Conservation (phyloP, 2,329 filamentous ascomycete genomes). For the Emydomyces testavorans region DNA sequence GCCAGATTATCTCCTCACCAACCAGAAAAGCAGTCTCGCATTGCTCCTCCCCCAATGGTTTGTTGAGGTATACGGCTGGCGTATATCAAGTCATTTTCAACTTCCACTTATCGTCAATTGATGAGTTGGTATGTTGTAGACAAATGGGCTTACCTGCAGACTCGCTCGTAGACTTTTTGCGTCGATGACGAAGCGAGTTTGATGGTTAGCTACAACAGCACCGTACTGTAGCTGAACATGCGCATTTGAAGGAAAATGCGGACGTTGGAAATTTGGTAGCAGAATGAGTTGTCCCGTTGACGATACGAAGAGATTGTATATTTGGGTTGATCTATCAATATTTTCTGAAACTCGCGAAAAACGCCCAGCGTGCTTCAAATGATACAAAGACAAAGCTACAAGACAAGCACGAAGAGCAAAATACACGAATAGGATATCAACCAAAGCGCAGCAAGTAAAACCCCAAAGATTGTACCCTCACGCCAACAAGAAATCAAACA, state of each 20-base stretch:
- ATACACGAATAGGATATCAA: constrained; percentile 4
- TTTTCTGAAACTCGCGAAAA: background rate
- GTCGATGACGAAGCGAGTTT: constrained; percentile 30
- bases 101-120: constrained; percentile 6
- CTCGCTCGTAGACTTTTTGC: constrained; percentile 21
- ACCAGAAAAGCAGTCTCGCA: constrained; percentile 39
- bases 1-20: constrained; percentile 84
- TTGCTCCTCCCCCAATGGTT: constrained; percentile 22
- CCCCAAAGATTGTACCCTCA: background rate
- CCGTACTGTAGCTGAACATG: background rate
- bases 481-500: constrained; percentile 21
- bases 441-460: background rate
- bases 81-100: constrained; percentile 53
- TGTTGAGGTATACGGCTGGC: constrained; percentile 90
- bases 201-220: constrained; percentile 31
- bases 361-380: background rate
- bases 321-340: background rate
- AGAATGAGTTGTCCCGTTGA: no score
- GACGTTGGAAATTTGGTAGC: no score
- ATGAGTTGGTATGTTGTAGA: constrained; percentile 9
- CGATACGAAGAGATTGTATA: no score
- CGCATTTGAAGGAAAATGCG: background rate
- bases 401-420: background rate
- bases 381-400: background rate
- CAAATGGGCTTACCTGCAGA: constrained; percentile 31